Evolutionary conservation across 2,329 filamentous ascomycete genomes (phyloP), one percentile per base, ranked within the genome.

Genomic region (Fusarium mundagurra): DNA sequence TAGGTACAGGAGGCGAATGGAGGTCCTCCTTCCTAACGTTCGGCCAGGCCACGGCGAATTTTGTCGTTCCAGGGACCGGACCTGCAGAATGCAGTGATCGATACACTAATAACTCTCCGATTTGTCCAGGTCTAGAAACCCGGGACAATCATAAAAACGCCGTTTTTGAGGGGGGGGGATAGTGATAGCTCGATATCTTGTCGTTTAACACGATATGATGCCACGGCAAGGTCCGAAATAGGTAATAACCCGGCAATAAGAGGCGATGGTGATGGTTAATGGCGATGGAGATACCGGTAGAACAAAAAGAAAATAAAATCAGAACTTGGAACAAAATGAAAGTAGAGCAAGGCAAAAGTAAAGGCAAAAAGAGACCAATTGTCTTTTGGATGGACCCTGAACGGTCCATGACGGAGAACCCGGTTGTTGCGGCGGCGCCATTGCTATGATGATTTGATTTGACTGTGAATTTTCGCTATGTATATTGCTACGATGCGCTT

Each of bases 31-130:
- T 53, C 50, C 50, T 36, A 22, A 48, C 27, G 45, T 17, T 48
- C 6, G 45, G 45, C 45, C 27, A 34, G 31, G 22, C 31, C 64
- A 58, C 57, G 60, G 61, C 38, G 70, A 44, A 27, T 59, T 64
- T 71, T 71, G 24, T 54, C 16, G 55, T 41, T 53, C 71, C 34
- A 64, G 58, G 70, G 53, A 50, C 51, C 44, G 70, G 61, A 57
- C 47, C 61, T 73, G 71, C 66, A 71, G 60, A 53, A 54, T 64
- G 60, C 38, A 58, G 65, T 66, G 66, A 71, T 70, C 61, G 41
- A 50, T 71, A 38, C 43, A 50, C 61, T 41, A 66, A 60, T 45
- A 66, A 60, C 39, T 51, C 34, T 58, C 67, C 61, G 50, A 72
- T 54, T 58, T 50, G 48, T 36, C 50, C 51, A 73, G 61, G 45